phyloP scores from a whole-genome alignment of 768 basidiomycete genomes.

The Cystobasidium onofrii region DNA sequence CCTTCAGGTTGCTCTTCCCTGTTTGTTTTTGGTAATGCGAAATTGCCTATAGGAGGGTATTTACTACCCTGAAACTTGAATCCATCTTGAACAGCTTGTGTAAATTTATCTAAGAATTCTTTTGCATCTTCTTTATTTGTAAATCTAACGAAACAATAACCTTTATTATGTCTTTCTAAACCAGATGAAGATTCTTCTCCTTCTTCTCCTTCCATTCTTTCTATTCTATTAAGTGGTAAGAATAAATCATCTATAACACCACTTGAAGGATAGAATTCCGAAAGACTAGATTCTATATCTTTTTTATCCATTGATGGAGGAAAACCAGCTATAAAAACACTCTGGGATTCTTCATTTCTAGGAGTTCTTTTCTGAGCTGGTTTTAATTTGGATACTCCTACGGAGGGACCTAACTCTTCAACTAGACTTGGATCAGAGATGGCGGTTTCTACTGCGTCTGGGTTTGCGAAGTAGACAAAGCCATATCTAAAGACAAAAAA shows the following conservation, averaged over 20 bases:
- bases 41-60: background rate
- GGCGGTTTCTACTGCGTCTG: constrained; percentile 70
- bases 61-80: background rate
- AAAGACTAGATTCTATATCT: background rate
- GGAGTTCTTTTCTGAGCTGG: constrained; percentile 35
- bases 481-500: constrained; percentile 55
- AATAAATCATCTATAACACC: background rate
- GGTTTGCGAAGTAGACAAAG: constrained; percentile 80
- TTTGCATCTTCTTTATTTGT: background rate
- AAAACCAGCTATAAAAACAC: background rate
- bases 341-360: background rate
- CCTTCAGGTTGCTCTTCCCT: background rate
- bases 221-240: background rate
- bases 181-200: too few species aligned
- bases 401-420: background rate
- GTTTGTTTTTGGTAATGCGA: background rate
- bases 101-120: background rate
- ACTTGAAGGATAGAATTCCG: background rate
- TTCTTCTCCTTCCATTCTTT: background rate
- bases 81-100: background rate
- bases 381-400: background rate
- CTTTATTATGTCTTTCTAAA: constrained; percentile 1
- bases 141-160: constrained; percentile 3
- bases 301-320: background rate
- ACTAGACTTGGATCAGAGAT: constrained; percentile 36